These are phyloP conservation scores for Puccinia novopanici DNA, from an alignment of 1,284 basidiomycete genomes.

Conservation along the genomic window DNA sequence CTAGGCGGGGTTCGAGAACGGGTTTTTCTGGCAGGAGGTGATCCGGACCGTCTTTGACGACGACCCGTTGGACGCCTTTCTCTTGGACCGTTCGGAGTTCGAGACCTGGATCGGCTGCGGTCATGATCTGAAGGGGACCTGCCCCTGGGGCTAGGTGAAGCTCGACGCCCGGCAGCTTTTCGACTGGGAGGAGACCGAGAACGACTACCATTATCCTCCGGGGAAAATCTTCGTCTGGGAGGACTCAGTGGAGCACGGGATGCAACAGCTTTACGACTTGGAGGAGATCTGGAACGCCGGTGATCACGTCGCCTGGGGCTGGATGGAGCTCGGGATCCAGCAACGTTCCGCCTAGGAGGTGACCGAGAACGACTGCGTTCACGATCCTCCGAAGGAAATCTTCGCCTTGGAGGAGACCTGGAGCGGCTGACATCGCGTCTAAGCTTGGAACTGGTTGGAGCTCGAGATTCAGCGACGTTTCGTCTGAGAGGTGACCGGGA, in stretches of 20 bases:
- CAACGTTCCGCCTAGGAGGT: background rate
- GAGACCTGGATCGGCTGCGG: slow-evolving; percentile 10
- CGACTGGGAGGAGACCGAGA: slow-evolving; percentile 1
- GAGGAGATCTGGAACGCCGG: slow-evolving; percentile 11
- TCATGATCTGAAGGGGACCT: background rate
- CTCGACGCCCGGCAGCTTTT: background rate
- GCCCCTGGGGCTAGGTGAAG: slow-evolving; percentile 5
- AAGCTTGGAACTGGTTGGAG: background rate
- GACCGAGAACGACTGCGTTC: background rate
- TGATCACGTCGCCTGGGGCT: background rate
- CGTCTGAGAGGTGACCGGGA: background rate
- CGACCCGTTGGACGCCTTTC: background rate
- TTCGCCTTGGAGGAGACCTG: background rate
- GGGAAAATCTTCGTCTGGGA: too few relatives aligned
- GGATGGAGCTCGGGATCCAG: background rate
- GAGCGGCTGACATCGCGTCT: background rate
- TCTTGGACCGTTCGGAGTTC: background rate
- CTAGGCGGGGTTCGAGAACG: slow-evolving; percentile 5
- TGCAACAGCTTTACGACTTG: background rate
- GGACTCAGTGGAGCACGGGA: too few relatives aligned
- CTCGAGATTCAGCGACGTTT: background rate
- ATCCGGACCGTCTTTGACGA: background rate
- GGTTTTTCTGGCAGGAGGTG: background rate
- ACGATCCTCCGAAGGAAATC: background rate
- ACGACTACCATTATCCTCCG: background rate